Evolutionary conservation across 106 monocot genomes (phyloP), one percentile per base, ranked within the genome.

Genomic region (Chionographis japonica): DNA sequence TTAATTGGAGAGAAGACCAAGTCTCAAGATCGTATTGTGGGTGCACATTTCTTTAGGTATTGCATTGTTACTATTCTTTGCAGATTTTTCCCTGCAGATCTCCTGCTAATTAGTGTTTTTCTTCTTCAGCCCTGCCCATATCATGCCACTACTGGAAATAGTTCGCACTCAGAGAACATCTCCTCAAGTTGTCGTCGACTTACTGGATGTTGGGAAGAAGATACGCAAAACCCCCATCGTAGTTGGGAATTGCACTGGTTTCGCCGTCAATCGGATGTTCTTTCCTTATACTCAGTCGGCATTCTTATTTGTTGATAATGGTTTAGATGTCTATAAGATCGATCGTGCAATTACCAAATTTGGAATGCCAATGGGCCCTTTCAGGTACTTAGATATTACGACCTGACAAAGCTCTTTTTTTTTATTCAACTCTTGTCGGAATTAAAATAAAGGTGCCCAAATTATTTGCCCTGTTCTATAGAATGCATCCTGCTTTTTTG

Each of bases 311-410:
- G 85, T 89, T 17, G 89, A 97, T 63, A 66, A 54, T 69, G 97
- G 97, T 63, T 72, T 97, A 70, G 97, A 97, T 79, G 79, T 92
- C 8, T 97, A 97, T 70, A 61, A 74, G 61, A 84, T 97, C 58
- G 97, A 97, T 69, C 81, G 68, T 50, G 84, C 86, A 41, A 79
- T 89, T 68, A 87, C 84, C 63, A 92, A 89, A 61, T 97, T 97
- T 79, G 97, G 97, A 63, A 97, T 97, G 97, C 97, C 97, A 54
- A 97, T 97, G 97, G 97, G 97, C 17, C 97, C 97, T 56, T 92
- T 97, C 84, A 92, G 97, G 97, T 97, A 81, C 11, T 8, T 49
- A 9, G 19, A 27, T 8, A 51, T 4, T 59, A 12, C 11, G 16
- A 6, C 2, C 4, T 50, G 8, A 16, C 43, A 4, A 3, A 1